These are phyloP conservation scores for Ceratocystis huliohia DNA, from an alignment of 2,329 filamentous ascomycete genomes.

Conservation along the genomic window DNA sequence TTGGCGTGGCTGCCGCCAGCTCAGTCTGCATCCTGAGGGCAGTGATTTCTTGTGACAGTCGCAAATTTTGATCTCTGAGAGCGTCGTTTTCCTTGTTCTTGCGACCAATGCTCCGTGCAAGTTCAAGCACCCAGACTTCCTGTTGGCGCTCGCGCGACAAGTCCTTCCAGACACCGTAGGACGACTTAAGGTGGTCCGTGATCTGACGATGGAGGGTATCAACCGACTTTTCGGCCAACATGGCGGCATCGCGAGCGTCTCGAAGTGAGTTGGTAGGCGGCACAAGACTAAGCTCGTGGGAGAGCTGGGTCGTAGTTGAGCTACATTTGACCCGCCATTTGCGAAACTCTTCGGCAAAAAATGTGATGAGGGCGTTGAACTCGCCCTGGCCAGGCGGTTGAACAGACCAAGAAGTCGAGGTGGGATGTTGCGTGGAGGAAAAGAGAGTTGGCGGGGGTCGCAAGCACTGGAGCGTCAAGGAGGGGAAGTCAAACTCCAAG, in stretches of 20 bases:
- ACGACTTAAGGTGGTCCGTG: constrained; percentile 60
- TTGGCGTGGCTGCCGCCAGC: constrained; percentile 36
- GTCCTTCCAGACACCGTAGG: constrained; percentile 63
- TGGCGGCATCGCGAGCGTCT: constrained; percentile 36
- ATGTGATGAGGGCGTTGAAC: constrained; percentile 54
- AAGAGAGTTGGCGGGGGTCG: constrained; percentile 71
- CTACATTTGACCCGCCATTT: constrained; percentile 47
- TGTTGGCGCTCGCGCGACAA: constrained; percentile 44
- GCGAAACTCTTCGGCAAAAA: constrained; percentile 54
- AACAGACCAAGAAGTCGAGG: constrained; percentile 68
- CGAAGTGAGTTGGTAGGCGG: constrained; percentile 32
- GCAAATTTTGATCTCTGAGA: constrained; percentile 38
- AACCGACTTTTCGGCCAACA: constrained; percentile 39
- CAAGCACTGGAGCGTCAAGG: constrained; percentile 69
- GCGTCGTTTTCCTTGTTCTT: constrained; percentile 44
- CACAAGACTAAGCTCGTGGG: constrained; percentile 37
- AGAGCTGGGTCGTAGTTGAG: constrained; percentile 36
- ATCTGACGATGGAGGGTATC: constrained; percentile 56
- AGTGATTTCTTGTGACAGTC: constrained; percentile 43
- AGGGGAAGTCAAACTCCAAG: constrained; percentile 71
- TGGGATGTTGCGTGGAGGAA: constrained; percentile 65
- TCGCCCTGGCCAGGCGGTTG: constrained; percentile 61
- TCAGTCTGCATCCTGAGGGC: constrained; percentile 44
- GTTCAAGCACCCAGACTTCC: constrained; percentile 49
- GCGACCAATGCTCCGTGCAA: constrained; percentile 46